Evolutionary conservation across 768 basidiomycete species (phyloP).

Genomic region (Termitomyces sp.): DNA sequence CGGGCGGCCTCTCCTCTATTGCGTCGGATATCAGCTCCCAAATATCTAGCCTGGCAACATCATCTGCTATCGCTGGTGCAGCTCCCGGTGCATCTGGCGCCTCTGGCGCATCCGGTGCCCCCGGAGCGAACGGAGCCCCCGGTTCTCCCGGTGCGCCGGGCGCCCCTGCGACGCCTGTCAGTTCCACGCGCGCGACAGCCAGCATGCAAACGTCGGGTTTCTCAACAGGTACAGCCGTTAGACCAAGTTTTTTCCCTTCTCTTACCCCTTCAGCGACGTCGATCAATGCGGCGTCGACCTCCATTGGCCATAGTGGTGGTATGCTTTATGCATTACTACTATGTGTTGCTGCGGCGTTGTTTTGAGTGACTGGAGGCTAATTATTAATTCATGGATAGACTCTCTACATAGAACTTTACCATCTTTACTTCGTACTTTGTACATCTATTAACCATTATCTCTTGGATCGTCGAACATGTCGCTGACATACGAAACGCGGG

Average conservation of each 20-base stretch:
- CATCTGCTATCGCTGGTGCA: background rate
- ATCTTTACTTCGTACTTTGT: background rate
- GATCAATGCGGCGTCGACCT: background rate
- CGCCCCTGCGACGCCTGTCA: background rate
- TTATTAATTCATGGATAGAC: background rate
- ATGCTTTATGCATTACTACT: background rate
- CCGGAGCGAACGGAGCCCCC: background rate
- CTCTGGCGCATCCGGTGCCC: background rate
- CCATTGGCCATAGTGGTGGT: background rate
- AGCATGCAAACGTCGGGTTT: background rate
- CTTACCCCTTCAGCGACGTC: background rate
- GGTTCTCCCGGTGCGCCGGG: background rate
- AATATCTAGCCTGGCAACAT: background rate
- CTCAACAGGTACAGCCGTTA: background rate
- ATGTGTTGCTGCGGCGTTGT: slow-evolving; percentile 3
- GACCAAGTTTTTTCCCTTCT: slow-evolving; percentile 4
- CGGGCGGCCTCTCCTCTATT: background rate
- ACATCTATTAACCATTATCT: no score
- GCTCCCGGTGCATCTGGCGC: background rate
- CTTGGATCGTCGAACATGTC: no score
- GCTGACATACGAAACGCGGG: no score
- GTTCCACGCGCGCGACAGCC: background rate
- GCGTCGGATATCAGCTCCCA: background rate
- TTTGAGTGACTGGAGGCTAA: background rate
- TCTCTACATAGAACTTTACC: background rate